Percentiles rank a stretch among this genome's conserved stretches.
These are phyloP conservation scores for Globisporangium polare DNA, from an alignment of 352 stramenopile genomes.

Conservation along the genomic window DNA sequence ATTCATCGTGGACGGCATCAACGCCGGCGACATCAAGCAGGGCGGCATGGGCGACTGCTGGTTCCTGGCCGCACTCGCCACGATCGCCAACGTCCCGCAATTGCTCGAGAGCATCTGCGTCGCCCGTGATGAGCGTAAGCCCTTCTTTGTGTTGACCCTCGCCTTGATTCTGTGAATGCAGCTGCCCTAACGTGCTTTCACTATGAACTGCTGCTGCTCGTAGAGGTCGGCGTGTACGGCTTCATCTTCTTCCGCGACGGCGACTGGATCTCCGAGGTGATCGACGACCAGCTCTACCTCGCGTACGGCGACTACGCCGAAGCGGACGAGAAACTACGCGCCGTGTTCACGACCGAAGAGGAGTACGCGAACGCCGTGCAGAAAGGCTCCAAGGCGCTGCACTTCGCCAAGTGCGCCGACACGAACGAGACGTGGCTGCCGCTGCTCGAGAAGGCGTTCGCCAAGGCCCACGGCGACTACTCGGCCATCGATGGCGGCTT, in stretches of 20 bases:
- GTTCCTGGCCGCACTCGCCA: constrained; percentile 71
- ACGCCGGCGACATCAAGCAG: constrained; percentile 67
- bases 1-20: constrained; percentile 53
- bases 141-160: too few relatives aligned
- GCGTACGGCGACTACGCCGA: constrained; percentile 24
- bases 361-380: constrained; percentile 27
- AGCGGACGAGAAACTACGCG: constrained; percentile 15
- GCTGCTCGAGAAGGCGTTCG: constrained; percentile 86
- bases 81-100: constrained; percentile 59
- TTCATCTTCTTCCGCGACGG: constrained; percentile 54
- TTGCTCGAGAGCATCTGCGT: constrained; percentile 66
- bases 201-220: not conserved
- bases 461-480: constrained; percentile 80
- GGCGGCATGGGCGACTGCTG: constrained; percentile 76
- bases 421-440: constrained; percentile 79
- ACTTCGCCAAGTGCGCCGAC: constrained; percentile 36
- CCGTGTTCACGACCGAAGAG: constrained; percentile 23
- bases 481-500: constrained; percentile 51
- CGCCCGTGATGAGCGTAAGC: constrained; percentile 31
- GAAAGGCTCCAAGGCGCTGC: constrained; percentile 31
- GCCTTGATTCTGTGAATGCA: too few relatives aligned
- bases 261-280: constrained; percentile 41
- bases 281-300: constrained; percentile 43
- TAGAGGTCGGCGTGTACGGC: constrained; percentile 41
- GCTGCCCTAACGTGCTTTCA: not conserved